Evolutionary conservation across 257 asterid genomes (phyloP).

Genomic region (Eustoma russellianum): DNA sequence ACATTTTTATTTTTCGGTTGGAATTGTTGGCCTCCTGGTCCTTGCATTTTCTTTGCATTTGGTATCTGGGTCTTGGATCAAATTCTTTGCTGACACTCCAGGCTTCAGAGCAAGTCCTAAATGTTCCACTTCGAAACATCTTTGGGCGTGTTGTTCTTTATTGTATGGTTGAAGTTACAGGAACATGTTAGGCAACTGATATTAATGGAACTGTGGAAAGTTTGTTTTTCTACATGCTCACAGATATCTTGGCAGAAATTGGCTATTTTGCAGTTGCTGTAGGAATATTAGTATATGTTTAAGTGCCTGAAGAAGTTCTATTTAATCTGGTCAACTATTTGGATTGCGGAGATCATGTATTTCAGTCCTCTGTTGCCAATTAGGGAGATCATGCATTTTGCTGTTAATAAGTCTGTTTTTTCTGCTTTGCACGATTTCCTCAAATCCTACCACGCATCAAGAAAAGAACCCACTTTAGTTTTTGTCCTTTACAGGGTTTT

Average conservation of each 20-base stretch:
- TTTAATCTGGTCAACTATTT: constrained; percentile 5
- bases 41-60: no score
- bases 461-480: no score
- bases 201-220: neutral
- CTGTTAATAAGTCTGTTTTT: constrained; percentile 16
- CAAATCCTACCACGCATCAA: no score
- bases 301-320: constrained; percentile 4
- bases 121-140: neutral
- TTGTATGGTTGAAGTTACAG: no score
- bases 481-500: constrained; percentile 20
- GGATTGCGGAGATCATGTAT: constrained; percentile 17
- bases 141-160: neutral
- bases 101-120: constrained; percentile 9
- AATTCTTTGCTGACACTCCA: constrained; percentile 7
- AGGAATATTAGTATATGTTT: constrained; percentile 10
- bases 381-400: constrained; percentile 41
- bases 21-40: no score
- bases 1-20: no score
- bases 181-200: no score
- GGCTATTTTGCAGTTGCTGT: neutral
- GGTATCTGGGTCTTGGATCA: constrained; percentile 2
- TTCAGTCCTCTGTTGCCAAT: constrained; percentile 4
- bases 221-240: neutral
- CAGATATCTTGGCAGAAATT: no score
- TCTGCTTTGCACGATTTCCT: no score